These are phyloP conservation scores for Pseudomicrostroma phylloplanum DNA, from an alignment of 1,284 basidiomycete species.

Conservation along the genomic window DNA sequence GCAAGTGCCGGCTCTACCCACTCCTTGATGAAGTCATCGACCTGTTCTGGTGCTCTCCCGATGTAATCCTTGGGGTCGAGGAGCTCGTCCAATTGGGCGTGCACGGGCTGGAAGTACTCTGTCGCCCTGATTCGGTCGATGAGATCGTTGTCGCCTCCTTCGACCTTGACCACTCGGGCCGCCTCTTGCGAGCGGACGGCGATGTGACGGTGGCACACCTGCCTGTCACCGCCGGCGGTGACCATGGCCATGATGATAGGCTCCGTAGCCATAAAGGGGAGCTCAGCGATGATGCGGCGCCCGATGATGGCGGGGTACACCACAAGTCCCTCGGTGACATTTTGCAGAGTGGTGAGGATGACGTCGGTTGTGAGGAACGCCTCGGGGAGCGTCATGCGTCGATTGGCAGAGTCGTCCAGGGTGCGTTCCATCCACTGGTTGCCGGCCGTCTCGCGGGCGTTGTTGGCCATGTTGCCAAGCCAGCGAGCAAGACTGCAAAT, in stretches of 20 bases:
- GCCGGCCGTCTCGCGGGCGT: slow-evolving; percentile 54
- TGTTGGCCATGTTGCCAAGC: slow-evolving; percentile 52
- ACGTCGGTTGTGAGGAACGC: slow-evolving; percentile 97
- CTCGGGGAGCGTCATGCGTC: slow-evolving; percentile 89
- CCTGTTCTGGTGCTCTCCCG: slow-evolving; percentile 44
- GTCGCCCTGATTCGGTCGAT: slow-evolving; percentile 75
- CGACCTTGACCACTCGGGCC: slow-evolving; percentile 85
- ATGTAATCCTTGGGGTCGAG: slow-evolving; percentile 38
- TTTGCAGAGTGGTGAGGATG: slow-evolving; percentile 87
- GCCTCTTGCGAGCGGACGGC: slow-evolving; percentile 94
- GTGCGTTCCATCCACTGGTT: slow-evolving; percentile 51
- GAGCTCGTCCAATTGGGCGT: slow-evolving; percentile 53
- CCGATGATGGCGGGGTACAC: slow-evolving; percentile 95
- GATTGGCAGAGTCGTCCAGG: slow-evolving; percentile 64
- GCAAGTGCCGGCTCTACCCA: slow-evolving; percentile 83
- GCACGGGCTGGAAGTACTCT: slow-evolving; percentile 61
- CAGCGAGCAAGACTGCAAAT: slow-evolving; percentile 93
- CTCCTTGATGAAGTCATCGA: slow-evolving; percentile 64
- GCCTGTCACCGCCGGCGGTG: slow-evolving; percentile 84
- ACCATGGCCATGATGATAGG: slow-evolving; percentile 99
- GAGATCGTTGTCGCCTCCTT: slow-evolving; percentile 91
- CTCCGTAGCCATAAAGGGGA: slow-evolving; percentile 93
- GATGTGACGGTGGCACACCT: slow-evolving; percentile 94
- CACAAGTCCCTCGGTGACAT: slow-evolving; percentile 92
- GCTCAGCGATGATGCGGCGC: slow-evolving; percentile 82